phyloP scores from a whole-genome alignment of 345 rosid genomes.

The Aegle marmelos region DNA sequence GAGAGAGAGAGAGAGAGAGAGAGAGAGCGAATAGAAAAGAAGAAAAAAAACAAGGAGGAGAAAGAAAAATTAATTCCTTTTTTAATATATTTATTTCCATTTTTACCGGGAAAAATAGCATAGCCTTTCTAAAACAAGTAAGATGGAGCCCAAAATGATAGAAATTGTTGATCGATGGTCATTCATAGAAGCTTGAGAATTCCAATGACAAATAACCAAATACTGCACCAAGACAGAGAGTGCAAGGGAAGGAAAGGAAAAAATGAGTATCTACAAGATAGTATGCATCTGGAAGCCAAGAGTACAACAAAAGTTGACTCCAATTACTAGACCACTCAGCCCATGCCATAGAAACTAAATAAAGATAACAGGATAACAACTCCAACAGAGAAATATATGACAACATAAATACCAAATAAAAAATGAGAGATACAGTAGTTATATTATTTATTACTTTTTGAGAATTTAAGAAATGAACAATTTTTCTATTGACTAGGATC shows the following conservation, averaged over 20 bases:
- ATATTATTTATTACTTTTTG: not conserved
- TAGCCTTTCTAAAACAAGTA: not conserved
- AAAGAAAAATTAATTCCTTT: not conserved
- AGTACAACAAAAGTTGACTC: not conserved
- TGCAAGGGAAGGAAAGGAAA: not conserved
- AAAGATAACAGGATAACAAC: not conserved
- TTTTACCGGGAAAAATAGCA: not conserved
- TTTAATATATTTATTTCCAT: not conserved
- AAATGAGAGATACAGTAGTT: not conserved
- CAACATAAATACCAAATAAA: not conserved
- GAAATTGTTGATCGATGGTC: not conserved
- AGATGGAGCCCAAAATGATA: not conserved
- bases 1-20: not conserved
- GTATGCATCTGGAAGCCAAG: not conserved
- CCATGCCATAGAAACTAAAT: not conserved
- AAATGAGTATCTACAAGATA: not conserved
- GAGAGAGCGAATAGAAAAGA: no score
- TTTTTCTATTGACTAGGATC: not conserved
- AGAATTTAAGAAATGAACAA: not conserved
- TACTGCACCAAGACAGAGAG: not conserved
- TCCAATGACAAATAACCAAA: not conserved
- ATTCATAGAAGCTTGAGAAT: not conserved
- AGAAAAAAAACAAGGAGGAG: no score
- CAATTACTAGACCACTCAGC: not conserved
- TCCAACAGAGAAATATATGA: not conserved